These are phyloP conservation scores for Claviceps purpurea DNA, from an alignment of 2,329 filamentous ascomycete species.

Conservation along the genomic window DNA sequence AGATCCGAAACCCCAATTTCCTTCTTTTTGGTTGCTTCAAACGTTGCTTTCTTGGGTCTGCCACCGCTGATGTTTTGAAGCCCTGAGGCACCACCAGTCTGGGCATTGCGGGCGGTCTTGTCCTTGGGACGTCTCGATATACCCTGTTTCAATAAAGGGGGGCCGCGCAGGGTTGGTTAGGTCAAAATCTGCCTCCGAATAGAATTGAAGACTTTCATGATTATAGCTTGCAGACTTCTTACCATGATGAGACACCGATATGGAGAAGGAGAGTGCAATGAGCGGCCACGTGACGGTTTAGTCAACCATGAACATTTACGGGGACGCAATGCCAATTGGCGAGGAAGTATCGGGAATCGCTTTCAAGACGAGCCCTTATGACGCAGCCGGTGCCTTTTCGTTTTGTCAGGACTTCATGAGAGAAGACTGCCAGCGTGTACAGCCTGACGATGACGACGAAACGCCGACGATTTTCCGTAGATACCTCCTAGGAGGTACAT, in stretches of 20 bases:
- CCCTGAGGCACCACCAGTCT: constrained; percentile 26
- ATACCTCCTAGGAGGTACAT: constrained; percentile 11
- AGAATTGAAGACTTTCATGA: constrained; percentile 1
- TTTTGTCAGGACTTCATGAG: neutral
- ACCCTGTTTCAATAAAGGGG: constrained; percentile 15
- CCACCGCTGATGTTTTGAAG: constrained; percentile 25
- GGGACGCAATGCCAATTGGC: neutral
- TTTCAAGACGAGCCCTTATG: neutral
- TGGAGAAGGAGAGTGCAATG: constrained; percentile 6
- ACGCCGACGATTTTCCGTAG: constrained; percentile 24
- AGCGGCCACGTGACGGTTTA: constrained; percentile 7
- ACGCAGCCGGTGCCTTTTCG: neutral
- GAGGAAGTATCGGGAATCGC: neutral
- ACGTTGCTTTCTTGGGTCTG: constrained; percentile 89
- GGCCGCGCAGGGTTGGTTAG: neutral
- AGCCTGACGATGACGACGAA: constrained; percentile 17
- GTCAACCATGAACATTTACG: constrained; percentile 12
- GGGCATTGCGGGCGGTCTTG: constrained; percentile 23
- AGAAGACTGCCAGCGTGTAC: constrained; percentile 4
- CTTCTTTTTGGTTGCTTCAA: constrained; percentile 96
- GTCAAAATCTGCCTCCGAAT: neutral
- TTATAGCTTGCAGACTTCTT: constrained; percentile 11
- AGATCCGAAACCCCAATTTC: constrained; percentile 97
- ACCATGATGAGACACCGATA: constrained; percentile 18
- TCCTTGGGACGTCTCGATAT: constrained; percentile 29